Evolutionary conservation across 495 filamentous ascomycete genomes (phyloP), one percentile per base, ranked within the genome.

Genomic region (Penicillium samsonianum): DNA sequence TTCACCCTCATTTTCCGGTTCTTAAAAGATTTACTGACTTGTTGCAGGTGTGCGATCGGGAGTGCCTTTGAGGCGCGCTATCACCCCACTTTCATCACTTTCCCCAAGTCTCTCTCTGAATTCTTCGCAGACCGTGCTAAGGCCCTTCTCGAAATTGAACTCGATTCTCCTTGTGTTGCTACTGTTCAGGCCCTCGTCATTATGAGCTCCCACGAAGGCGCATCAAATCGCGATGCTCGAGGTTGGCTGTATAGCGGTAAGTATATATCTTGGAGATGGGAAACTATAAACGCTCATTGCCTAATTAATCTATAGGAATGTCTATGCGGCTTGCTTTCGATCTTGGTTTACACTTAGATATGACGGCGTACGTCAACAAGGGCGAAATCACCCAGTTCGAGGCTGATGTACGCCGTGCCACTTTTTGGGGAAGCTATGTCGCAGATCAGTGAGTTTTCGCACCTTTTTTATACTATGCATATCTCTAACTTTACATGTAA

Each of bases 341-440:
- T 54, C 71, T 82, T 42, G 79, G 75, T 2, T 47, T 82, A 22
- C 78, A 82, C 59, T 33, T 80, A 26, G 78, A 82, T 49, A 78
- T 75, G 69, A 74, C 72, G 4, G 61, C 72, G 0, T 81, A 80
- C 49, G 74, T 80, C 20, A 65, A 72, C 41, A 70, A 67, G 47
- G 76, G 78, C 8, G 68, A 74, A 23, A 76, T 81, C 43, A 78
- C 69, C 46, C 55, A 65, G 1, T 60, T 68, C 9, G 78, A 81
- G 55, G 78, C 78, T 9, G 69, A 78, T 52, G 69, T 80, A 19
- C 72, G 79, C 14, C 65, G 73, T 16, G 65, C 75, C 11, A 64
- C 73, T 7, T 82, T 82, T 46, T 81, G 79, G 79, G 79, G 76
- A 12, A 78, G 73, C n/a, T 82, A 78, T 60, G 65, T 74, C 22